phyloP scores from a whole-genome alignment of 139 green algal species.

The Chlorella sp. region DNA sequence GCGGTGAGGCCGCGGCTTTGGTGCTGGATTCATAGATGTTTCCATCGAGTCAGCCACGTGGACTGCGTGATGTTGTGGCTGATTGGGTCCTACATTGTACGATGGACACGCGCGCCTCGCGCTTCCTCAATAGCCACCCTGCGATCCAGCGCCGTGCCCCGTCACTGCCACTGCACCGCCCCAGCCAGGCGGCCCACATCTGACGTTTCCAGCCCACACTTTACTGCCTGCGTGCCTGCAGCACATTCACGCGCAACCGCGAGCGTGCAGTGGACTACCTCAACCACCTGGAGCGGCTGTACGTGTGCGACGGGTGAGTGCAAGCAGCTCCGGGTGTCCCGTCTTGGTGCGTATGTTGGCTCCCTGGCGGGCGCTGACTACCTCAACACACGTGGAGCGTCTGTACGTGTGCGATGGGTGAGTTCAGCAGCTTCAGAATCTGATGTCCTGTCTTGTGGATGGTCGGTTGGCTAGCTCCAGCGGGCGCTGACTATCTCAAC shows the following conservation, averaged over 20 bases:
- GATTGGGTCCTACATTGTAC: background rate
- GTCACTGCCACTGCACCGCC: background rate
- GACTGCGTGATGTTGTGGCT: too few relatives aligned
- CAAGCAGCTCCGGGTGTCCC: too few relatives aligned
- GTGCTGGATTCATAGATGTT: too few relatives aligned
- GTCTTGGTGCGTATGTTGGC: too few relatives aligned
- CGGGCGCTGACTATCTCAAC: conserved; percentile 94
- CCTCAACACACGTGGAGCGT: conserved; percentile 85
- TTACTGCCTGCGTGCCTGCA: background rate
- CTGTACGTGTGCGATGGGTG: conserved; percentile 81
- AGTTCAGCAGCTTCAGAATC: too few relatives aligned
- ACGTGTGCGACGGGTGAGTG: conserved; percentile 69
- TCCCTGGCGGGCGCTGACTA: conserved; percentile 71
- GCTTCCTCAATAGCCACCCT: too few relatives aligned
- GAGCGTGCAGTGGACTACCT: conserved; percentile 91
- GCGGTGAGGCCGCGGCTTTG: conserved; percentile 13
- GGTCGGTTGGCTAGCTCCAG: too few relatives aligned
- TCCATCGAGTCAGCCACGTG: too few relatives aligned
- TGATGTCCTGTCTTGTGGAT: too few relatives aligned
- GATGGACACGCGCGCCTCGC: background rate
- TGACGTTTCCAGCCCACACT: background rate
- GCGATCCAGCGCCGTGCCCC: too few relatives aligned
- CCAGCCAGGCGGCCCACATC: background rate
- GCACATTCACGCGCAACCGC: conserved; percentile 84
- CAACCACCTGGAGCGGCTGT: conserved; percentile 86